A percentile compares a stretch with the other conserved stretches of the same genome.
Conservation (phyloP, 2,329 filamentous ascomycete species). For the Onygenales sp. region DNA sequence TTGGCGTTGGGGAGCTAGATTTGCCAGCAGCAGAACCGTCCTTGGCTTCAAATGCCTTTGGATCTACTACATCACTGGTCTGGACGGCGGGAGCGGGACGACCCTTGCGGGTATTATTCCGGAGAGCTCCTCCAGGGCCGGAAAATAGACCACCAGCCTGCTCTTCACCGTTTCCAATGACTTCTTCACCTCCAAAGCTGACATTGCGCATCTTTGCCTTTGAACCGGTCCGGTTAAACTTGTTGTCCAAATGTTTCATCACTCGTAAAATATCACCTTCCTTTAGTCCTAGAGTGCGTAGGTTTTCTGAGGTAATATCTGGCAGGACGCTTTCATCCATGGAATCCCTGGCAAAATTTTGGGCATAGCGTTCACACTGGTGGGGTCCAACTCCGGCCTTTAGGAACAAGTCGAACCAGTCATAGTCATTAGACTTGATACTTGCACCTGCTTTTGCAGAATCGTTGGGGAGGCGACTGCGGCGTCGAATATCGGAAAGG, state of each 20-base stretch:
- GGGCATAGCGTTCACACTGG: conserved; percentile 87
- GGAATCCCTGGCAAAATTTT: conserved; percentile 79
- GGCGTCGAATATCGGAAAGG: conserved; percentile 65
- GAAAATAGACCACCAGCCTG: conserved; percentile 69
- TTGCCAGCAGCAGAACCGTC: conserved; percentile 34
- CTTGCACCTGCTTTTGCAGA: conserved; percentile 30
- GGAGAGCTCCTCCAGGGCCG: conserved; percentile 78
- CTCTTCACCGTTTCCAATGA: conserved; percentile 52
- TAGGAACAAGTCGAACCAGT: conserved; percentile 99
- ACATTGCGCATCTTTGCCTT: conserved; percentile 48
- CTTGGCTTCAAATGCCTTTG: conserved; percentile 69
- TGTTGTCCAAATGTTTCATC: conserved; percentile 77
- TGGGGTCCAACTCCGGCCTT: conserved; percentile 84
- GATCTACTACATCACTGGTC: conserved; percentile 75
- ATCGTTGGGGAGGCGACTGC: conserved; percentile 27
- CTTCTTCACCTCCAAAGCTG: conserved; percentile 44
- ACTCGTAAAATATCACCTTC: conserved; percentile 96
- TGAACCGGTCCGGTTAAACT: conserved; percentile 55
- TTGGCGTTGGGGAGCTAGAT: conserved; percentile 31
- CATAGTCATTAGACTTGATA: conserved; percentile 56
- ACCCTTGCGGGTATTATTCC: conserved; percentile 90
- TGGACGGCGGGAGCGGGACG: conserved; percentile 79
- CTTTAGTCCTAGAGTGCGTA: conserved; percentile 83
- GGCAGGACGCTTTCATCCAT: conserved; percentile 92
- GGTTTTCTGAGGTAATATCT: conserved; percentile 72